Conservation (phyloP, 1,284 basidiomycete genomes). For the Athelia psychrophila region DNA sequence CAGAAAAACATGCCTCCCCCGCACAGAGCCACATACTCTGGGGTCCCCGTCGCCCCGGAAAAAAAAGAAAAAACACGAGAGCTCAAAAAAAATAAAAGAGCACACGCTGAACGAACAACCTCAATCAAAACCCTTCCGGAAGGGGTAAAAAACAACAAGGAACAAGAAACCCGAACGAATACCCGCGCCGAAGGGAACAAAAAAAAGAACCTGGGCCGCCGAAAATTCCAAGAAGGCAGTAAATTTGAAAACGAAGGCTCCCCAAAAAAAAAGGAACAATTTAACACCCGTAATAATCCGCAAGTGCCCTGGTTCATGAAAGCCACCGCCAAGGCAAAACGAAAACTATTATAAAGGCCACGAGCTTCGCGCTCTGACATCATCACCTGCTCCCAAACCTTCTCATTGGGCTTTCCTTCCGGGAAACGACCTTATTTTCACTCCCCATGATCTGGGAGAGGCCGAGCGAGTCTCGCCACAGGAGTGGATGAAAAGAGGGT, state of each 20-base stretch:
- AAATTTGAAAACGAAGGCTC: too few species aligned
- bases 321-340: neutral
- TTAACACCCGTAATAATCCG: slow-evolving; percentile 64
- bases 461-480: slow-evolving; percentile 43
- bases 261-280: too few species aligned
- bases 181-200: too few species aligned
- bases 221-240: too few species aligned
- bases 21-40: slow-evolving; percentile 57
- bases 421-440: slow-evolving; percentile 57
- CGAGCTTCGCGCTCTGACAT: slow-evolving; percentile 55
- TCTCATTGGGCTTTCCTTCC: slow-evolving; percentile 55
- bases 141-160: too few species aligned
- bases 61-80: slow-evolving; percentile 61
- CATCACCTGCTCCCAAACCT: slow-evolving; percentile 54
- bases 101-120: slow-evolving; percentile 7
- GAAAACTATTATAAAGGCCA: neutral
- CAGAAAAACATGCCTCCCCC: too few species aligned
- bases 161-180: too few species aligned
- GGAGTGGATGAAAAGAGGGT: slow-evolving; percentile 53
- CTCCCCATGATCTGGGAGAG: slow-evolving; percentile 20
- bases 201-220: too few species aligned
- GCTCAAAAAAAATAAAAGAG: too few species aligned
- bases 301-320: slow-evolving; percentile 34
- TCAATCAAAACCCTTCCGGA: slow-evolving; percentile 52
- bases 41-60: slow-evolving; percentile 66